Conservation (phyloP, 192 early-diverging fungal species). For the Phycomyces blakesleeanus region DNA sequence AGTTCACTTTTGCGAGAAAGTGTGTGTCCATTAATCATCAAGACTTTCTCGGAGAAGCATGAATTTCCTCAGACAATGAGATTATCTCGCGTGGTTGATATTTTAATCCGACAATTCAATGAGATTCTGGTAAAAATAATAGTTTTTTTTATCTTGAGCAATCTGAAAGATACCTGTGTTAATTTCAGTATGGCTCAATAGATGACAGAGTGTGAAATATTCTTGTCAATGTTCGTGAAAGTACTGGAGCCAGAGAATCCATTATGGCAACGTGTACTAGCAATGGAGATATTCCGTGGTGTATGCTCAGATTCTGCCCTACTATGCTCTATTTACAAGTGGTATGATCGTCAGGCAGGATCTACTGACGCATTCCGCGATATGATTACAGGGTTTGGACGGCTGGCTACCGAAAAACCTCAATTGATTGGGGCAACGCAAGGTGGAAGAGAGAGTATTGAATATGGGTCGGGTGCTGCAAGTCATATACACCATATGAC, state of each 20-base stretch:
- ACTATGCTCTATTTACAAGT: constrained; percentile 62
- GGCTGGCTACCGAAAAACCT: constrained; percentile 74
- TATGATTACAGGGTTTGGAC: constrained; percentile 71
- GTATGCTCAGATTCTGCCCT: constrained; percentile 60
- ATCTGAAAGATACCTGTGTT: background rate
- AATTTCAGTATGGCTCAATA: constrained; percentile 22
- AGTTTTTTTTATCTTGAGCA: background rate
- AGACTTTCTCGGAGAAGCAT: constrained; percentile 85
- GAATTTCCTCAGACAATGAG: constrained; percentile 84
- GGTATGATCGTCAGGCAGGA: constrained; percentile 74
- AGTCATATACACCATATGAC: constrained; percentile 2
- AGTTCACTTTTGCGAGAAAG: constrained; percentile 68
- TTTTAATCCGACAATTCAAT: constrained; percentile 74
- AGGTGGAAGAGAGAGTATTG: constrained; percentile 37
- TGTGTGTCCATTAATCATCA: constrained; percentile 86
- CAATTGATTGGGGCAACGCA: constrained; percentile 43
- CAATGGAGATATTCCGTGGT: constrained; percentile 76
- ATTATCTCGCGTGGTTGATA: constrained; percentile 73
- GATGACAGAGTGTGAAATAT: constrained; percentile 92
- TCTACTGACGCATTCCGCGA: constrained; percentile 78
- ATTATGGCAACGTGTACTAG: constrained; percentile 74
- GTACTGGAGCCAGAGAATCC: constrained; percentile 76
- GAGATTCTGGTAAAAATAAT: constrained; percentile 65
- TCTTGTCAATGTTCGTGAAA: constrained; percentile 83
- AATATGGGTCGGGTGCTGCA: constrained; percentile 13